Evolutionary conservation across 2,329 filamentous ascomycete genomes (phyloP), one percentile per base, ranked within the genome.

Genomic region (Alternaria hordeiaustralica): DNA sequence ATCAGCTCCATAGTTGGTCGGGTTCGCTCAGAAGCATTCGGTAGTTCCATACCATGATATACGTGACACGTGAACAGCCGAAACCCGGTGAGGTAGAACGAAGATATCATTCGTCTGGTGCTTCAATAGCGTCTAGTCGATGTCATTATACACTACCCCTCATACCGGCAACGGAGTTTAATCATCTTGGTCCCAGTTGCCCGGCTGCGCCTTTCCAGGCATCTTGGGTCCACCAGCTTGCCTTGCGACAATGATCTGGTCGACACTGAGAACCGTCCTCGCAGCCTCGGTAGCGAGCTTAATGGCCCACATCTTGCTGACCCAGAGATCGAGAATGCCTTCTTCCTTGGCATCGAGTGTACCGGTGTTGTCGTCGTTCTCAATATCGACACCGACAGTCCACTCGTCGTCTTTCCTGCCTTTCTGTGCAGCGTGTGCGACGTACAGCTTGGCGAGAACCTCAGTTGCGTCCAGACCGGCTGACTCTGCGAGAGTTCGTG

Each of bases 151-250:
- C 60, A 66, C 58, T 26, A 58, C 55, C 23, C 20, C 44, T 54
- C 53, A 46, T 60, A 15, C 36, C 44, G 43, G 33, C 30, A 45
- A n/a, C 23, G 23, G n/a, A 41, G 28, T 60, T 57, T 56, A 62
- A 47, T 64, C 77, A 76, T 91, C 89, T 75, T 90, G 87, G 79
- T 91, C 89, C 89, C 89, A 90, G 77, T 88, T 88, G 49, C 94
- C 91, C 67, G 76, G 73, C 67, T 78, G 75, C 83, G 97, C 97
- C 71, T 94, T 96, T 50, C 92, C 94, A 28, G 96, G 96, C 60
- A 95, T 95, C 87, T 99, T 99, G 21, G 96, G 96, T 41, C 96
- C 96, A 78, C 96, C 96, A 51, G 96, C 96, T 84, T 98, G 96
- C 83, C 95, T 90, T 67, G 96, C 94, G 61, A 99, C 96, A 79